Conservation (phyloP, 2,329 filamentous ascomycete species). For the Colletotrichum musicola region DNA sequence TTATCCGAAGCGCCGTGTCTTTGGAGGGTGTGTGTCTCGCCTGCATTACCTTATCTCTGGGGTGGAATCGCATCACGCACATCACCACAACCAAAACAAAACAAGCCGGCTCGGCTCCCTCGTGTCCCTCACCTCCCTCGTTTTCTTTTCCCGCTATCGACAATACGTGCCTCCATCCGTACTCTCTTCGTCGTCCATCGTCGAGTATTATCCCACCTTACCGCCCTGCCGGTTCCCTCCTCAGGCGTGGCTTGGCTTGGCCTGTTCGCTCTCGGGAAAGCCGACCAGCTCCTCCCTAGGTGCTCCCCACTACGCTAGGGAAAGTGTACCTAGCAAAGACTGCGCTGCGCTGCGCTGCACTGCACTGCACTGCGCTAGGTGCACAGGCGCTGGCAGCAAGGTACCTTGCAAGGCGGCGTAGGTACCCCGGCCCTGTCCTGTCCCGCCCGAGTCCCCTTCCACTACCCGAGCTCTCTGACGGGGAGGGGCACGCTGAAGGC, state of each 20-base stretch:
- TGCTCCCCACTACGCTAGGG: not conserved
- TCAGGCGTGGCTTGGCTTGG: conserved; percentile 13
- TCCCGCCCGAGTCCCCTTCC: no score
- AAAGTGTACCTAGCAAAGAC: no score
- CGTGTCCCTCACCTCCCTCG: not conserved
- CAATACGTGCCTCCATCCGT: not conserved
- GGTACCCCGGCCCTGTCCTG: no score
- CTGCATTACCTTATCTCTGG: conserved; percentile 22
- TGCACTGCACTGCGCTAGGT: no score
- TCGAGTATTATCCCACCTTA: not conserved
- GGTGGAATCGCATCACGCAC: conserved; percentile 3
- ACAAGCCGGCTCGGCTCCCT: not conserved
- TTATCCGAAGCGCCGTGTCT: conserved; percentile 1
- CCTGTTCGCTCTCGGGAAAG: conserved; percentile 25
- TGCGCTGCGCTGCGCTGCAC: no score
- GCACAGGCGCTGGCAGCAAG: no score
- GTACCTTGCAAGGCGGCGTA: no score
- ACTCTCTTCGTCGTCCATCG: not conserved
- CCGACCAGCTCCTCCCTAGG: conserved; percentile 20
- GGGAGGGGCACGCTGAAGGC: no score
- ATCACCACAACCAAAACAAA: not conserved
- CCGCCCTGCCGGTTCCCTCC: conserved; percentile 8
- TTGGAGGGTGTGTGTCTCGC: not conserved
- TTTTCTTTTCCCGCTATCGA: not conserved
- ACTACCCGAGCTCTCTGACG: no score